Evolutionary conservation across 1,284 basidiomycete genomes (phyloP), one percentile per base, ranked within the genome.

Genomic region (Ceratobasidium sp.): DNA sequence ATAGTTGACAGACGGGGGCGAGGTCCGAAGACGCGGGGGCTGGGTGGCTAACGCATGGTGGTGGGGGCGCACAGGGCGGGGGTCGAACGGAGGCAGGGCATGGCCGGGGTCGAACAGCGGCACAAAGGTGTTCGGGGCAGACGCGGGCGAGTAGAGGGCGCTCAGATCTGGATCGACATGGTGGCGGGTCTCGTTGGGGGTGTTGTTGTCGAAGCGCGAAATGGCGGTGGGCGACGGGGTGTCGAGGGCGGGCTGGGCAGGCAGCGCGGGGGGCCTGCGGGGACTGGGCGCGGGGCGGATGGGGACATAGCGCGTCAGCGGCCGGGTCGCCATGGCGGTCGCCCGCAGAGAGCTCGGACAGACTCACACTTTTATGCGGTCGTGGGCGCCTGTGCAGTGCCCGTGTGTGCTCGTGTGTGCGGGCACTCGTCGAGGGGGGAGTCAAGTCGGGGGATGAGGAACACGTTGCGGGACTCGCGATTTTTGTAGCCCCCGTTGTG

Each of bases 81-180:
- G 41, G 46, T 65, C 27, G 27, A 29, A 34, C 8, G 56, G 56
- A 6, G 27, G 27, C n/a, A 16, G 41, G 39, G 29, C 29, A 65
- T 48, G 7, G 39, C n/a, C 34, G 29, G 53, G 31, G 5, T 65
- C 43, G 64, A 54, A 53, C 39, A 37, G 49, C 11, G 24, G 46
- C 37, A 46, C 34, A 8, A 9, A 39, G n/a, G 39, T 13, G 48
- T 39, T 27, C 27, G 56, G 29, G 4, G 11, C 22, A 4, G 19
- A 19, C 22, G 48, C 31, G 48, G 48, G 51, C 56, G 64, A 46
- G 64, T 68, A 68, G n/a, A 68, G 49, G 49, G 31, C 64, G 37
- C 64, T 68, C 39, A 68, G 64, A 68, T 68, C 64, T 68, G 64
- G 64, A n/a, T 68, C 64, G 64, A 68, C 64, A 68, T 68, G 64